Base-by-base conservation (phyloP, 2,329 filamentous ascomycete genomes). In the Elsinoe necatrix region DNA sequence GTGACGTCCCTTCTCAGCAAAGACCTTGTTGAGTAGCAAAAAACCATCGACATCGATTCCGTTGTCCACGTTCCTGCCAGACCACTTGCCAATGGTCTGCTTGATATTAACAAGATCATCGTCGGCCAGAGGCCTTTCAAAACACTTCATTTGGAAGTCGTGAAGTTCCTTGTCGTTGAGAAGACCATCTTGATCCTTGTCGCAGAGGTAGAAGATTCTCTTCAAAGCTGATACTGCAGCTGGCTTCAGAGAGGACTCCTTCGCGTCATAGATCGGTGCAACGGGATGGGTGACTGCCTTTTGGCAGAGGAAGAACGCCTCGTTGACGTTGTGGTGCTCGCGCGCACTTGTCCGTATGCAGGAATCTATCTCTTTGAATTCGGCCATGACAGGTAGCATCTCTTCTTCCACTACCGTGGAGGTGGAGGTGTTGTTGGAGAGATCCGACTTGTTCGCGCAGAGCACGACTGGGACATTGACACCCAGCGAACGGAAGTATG, bases 281-380 rank as follows among this genome's bases (percentile, higher is more conserved):
- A 98, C 95, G 0, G 93, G 93, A 70, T 97, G 91, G 1, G 91
- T 96, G 64, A 98, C 92, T 16, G 93, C 93, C 68, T 97, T 97
- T 71, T 98, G 93, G 70, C 93, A 98, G 12, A 98, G 83, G 67
- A 95, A 97, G 74, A 98, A 97, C 59, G 92, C 89, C 66, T 78
- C 91, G 69, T 95, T 95, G 69, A 96, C 88, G 71, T 96, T 96
- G 64, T 86, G 84, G 67, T 95, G 89, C 66, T 95, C 89, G 64
- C 89, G 83, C 18, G 92, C 90, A 71, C 91, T 97, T 7, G 91
- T 90, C 57, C 93, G 82, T 68, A 98, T 97, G 72, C 93, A 98
- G 0, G 91, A 95, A 69, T 98, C 93, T 61, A 98, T 96, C 71
- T 97, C 93, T 68, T 95, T 92, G 73, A 97, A 98, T 73, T 98